phyloP scores from a whole-genome alignment of 2,329 filamentous ascomycete genomes.

The Xylaria sp. region DNA sequence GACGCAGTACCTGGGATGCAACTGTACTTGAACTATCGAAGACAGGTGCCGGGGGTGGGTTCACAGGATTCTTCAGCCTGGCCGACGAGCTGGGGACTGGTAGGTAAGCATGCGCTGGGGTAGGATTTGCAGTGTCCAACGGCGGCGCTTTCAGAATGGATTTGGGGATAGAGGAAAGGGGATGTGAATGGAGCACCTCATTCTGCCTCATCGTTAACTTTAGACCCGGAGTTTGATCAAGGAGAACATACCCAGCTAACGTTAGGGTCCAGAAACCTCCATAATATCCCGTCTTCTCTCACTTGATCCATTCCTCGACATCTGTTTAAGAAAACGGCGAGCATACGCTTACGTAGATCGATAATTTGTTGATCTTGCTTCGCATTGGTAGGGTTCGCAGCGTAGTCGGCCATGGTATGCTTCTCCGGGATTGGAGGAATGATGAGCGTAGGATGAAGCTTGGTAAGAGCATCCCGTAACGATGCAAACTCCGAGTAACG shows the following conservation, averaged over 20 bases:
- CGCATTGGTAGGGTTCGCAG: constrained; percentile 94
- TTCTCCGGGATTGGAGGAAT: constrained; percentile 98
- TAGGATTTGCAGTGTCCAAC: constrained; percentile 90
- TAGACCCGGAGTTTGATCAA: background rate
- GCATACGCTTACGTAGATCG: constrained; percentile 94
- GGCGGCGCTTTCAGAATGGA: constrained; percentile 95
- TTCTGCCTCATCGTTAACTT: constrained; percentile 61
- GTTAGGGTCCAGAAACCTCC: constrained; percentile 96
- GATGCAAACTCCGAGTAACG: constrained; percentile 97
- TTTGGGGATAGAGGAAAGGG: constrained; percentile 89
- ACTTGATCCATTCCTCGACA: constrained; percentile 93
- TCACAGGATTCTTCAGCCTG: constrained; percentile 72
- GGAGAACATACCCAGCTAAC: constrained; percentile 84
- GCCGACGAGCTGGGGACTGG: constrained; percentile 85
- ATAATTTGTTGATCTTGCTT: constrained; percentile 98
- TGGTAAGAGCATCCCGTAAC: constrained; percentile 83
- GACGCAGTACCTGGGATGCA: constrained; percentile 68
- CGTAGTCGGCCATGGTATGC: constrained; percentile 98
- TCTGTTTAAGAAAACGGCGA: constrained; percentile 92
- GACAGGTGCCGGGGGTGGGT: constrained; percentile 42
- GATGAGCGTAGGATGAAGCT: constrained; percentile 91
- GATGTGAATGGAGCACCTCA: constrained; percentile 93
- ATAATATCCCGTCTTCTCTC: constrained; percentile 92
- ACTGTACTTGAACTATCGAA: constrained; percentile 46
- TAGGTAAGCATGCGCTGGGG: constrained; percentile 82